phyloP scores from a whole-genome alignment of 2,329 filamentous ascomycete genomes.

The Pseudodiploospora longispora region DNA sequence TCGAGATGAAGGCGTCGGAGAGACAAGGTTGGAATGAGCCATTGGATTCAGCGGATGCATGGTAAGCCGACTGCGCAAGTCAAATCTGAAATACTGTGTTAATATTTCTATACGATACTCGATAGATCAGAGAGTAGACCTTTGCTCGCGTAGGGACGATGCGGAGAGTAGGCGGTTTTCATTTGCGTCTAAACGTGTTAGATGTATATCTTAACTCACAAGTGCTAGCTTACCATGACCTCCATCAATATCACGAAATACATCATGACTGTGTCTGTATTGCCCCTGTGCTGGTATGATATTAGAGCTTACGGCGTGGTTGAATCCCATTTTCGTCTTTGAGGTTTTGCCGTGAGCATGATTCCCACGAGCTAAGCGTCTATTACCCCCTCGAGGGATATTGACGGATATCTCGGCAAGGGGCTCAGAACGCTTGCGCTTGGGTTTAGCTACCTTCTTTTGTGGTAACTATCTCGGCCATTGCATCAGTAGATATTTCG shows the following conservation, averaged over 20 bases:
- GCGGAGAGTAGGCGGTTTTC: slow-evolving; percentile 15
- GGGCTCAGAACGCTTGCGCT: slow-evolving; percentile 22
- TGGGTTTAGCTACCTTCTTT: slow-evolving; percentile 21
- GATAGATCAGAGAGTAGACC: slow-evolving; percentile 9
- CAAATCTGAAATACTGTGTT: slow-evolving; percentile 16
- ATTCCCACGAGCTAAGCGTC: slow-evolving; percentile 14
- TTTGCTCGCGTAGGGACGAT: slow-evolving; percentile 15
- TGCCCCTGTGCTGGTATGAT: slow-evolving; percentile 11
- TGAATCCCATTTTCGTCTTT: slow-evolving; percentile 12
- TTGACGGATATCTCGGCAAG: slow-evolving; percentile 28
- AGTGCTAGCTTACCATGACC: slow-evolving; percentile 16
- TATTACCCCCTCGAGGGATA: slow-evolving; percentile 19
- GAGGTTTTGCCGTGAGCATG: slow-evolving; percentile 13
- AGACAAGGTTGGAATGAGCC: slow-evolving; percentile 30
- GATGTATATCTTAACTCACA: background rate
- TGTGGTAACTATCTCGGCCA: slow-evolving; percentile 16
- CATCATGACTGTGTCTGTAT: slow-evolving; percentile 18
- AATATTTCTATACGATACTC: too few species aligned
- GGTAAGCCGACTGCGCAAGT: slow-evolving; percentile 23
- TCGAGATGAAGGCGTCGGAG: slow-evolving; percentile 24
- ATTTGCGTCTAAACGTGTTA: slow-evolving; percentile 18
- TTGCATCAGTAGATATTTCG: background rate
- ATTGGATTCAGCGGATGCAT: slow-evolving; percentile 29
- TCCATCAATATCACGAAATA: slow-evolving; percentile 23
- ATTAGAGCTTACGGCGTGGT: slow-evolving; percentile 8